Percentiles rank a stretch among this genome's conserved stretches.
Conservation (phyloP, 2,329 filamentous ascomycete species). For the Trichophyton simii region DNA sequence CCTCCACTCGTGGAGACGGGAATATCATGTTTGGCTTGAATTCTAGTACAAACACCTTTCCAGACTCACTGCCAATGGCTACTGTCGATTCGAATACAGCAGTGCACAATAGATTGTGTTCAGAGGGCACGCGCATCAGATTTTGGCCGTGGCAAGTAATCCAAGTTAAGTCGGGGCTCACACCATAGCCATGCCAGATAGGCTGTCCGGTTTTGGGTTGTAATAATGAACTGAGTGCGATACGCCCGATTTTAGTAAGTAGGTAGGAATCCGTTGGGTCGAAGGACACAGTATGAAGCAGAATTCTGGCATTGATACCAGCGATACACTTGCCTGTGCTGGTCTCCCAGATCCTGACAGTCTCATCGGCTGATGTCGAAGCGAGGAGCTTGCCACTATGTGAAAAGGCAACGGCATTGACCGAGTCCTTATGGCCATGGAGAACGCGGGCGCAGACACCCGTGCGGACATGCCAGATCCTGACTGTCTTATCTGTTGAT, state of each 20-base stretch:
- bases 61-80: not conserved
- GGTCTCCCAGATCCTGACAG: constrained; percentile 79
- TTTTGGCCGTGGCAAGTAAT: constrained; percentile 1
- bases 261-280: not conserved
- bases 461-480: not conserved
- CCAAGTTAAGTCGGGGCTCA: not conserved
- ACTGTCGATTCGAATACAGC: not conserved
- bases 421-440: not conserved
- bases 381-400: not conserved
- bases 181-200: not conserved
- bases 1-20: too few species aligned
- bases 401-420: not conserved
- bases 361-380: constrained; percentile 74
- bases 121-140: not conserved
- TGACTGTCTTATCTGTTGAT: not conserved
- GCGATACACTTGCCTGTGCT: not conserved
- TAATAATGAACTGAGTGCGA: not conserved
- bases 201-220: not conserved
- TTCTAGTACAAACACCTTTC: not conserved
- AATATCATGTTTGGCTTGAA: too few species aligned
- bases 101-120: not conserved
- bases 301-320: not conserved
- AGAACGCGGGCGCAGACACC: not conserved
- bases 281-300: not conserved
- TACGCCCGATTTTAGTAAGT: not conserved